Conservation (phyloP, 1,284 basidiomycete species). For the Rhodotorula sp. region DNA sequence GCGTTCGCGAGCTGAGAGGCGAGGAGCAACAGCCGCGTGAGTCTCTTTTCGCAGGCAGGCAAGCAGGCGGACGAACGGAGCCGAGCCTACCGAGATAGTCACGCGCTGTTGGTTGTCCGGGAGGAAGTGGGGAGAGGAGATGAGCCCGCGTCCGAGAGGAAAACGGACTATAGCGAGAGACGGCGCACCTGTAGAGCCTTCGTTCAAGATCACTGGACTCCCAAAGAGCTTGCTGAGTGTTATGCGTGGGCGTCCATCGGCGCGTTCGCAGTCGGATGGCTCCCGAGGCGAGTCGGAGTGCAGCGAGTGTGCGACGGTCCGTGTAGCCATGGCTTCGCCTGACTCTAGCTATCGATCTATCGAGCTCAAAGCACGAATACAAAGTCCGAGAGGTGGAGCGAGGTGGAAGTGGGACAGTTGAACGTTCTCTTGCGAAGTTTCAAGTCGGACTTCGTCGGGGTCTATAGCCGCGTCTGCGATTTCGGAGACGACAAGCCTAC, state of each 20-base stretch:
- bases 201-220: constrained; percentile 10
- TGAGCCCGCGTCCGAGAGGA: neutral
- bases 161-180: neutral
- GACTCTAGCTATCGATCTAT: too few relatives aligned
- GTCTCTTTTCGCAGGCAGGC: neutral
- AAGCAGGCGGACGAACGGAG: neutral
- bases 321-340: too few relatives aligned
- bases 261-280: neutral
- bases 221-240: constrained; percentile 3
- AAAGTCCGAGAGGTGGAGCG: too few relatives aligned
- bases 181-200: constrained; percentile 32
- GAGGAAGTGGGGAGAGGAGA: neutral
- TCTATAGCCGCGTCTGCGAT: too few relatives aligned
- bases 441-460: too few relatives aligned
- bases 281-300: too few relatives aligned
- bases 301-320: too few relatives aligned
- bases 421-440: too few relatives aligned
- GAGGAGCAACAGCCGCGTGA: neutral
- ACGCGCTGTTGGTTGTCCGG: constrained; percentile 14
- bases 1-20: constrained; percentile 31
- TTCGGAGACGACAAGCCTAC: too few relatives aligned
- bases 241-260: neutral
- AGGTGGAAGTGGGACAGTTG: too few relatives aligned
- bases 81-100: constrained; percentile 5
- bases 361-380: too few relatives aligned